Evolutionary conservation across 768 basidiomycete species (phyloP), one percentile per base, ranked within the genome.

Genomic region (Tephrocybe sp.): DNA sequence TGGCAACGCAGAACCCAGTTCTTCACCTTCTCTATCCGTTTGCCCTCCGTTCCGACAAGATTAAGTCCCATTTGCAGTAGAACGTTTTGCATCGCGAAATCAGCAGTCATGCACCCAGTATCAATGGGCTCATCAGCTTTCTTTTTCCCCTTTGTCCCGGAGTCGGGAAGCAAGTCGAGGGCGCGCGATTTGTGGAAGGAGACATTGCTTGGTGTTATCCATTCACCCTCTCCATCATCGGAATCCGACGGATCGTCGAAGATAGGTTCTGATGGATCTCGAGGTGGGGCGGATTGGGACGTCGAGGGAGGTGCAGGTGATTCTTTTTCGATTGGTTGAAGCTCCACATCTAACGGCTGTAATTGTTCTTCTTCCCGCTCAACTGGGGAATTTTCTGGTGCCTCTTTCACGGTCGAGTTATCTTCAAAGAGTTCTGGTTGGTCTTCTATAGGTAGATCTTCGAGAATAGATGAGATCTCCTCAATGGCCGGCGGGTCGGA

Each of bases 81-180:
- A 18, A 98, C 91, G 61, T 99, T 99, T 69, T 99, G 97, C 85
- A 99, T 97, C 15, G 97, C 97, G 66, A 94, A 98, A 78, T 99
- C 97, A 18, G 91, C 91, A 8, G 97, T 98, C 89, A 98, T 93
- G 64, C 94, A 97, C 15, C 94, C 97, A 4, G 80, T 83, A 45
- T 74, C 75, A 39, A 95, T 59, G 0, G 56, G 31, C 38, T 73
- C 69, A 15, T 74, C 65, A 34, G 72, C 62, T 42, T 65, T 67
- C 49, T 72, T 60, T 57, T 71, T 71, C 49, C 69, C 59, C 40
- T 69, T 71, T 24, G 60, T 63, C 3, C 58, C 54, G n/a, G 69
- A 67, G 18, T 78, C 73, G 3, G 93, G 88, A 24, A 95, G 76
- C 30, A 97, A 76, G 19, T 93, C 82, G 31, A 95, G 78, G 23